Evolutionary conservation across 768 basidiomycete species (phyloP).

Genomic region (Phylloporus sp.): DNA sequence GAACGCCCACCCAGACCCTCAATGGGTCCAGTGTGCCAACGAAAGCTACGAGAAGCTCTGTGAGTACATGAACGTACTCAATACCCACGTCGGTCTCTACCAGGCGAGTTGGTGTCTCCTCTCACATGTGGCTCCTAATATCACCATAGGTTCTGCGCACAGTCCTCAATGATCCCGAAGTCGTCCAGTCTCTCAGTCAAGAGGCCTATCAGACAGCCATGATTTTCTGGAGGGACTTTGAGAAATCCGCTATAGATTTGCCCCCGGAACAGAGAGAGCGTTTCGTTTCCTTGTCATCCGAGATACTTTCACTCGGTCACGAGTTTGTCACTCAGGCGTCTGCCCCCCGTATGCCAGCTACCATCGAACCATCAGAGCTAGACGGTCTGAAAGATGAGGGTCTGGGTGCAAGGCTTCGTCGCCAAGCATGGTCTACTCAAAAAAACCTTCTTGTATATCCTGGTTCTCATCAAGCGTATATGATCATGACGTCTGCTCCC

Average conservation of each 20-base stretch:
- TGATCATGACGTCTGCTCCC: constrained; percentile 89
- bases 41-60: constrained; percentile 87
- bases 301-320: constrained; percentile 83
- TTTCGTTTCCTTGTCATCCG: constrained; percentile 88
- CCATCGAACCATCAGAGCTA: constrained; percentile 66
- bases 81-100: constrained; percentile 89
- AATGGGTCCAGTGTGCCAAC: constrained; percentile 83
- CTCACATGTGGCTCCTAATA: constrained; percentile 15
- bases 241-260: constrained; percentile 92
- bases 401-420: constrained; percentile 68
- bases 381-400: constrained; percentile 72
- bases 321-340: constrained; percentile 73
- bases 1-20: constrained; percentile 85
- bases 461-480: constrained; percentile 84
- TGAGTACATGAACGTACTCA: constrained; percentile 96
- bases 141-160: constrained; percentile 58
- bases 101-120: constrained; percentile 52
- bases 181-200: constrained; percentile 61
- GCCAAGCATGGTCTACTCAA: constrained; percentile 74
- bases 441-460: constrained; percentile 79
- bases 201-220: constrained; percentile 86
- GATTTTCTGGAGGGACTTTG: constrained; percentile 96
- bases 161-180: constrained; percentile 64
- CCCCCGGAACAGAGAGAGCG: constrained; percentile 70
- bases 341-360: constrained; percentile 59